Conservation (phyloP, 2,329 filamentous ascomycete species). For the Neurospora crassa region DNA sequence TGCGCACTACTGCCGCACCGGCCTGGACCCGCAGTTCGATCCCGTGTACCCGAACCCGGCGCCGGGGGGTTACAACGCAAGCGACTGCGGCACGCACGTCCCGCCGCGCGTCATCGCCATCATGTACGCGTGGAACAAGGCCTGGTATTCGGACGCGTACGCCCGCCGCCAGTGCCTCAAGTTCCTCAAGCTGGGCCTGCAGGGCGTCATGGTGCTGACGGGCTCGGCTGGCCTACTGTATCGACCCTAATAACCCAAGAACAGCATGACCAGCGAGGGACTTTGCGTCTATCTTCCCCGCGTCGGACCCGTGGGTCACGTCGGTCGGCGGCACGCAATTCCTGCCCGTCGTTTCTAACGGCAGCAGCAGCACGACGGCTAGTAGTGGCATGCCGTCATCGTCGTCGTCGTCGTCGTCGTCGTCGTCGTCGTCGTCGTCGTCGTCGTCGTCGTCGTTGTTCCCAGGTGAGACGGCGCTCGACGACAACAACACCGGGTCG, state of each 20-base stretch:
- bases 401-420: constrained; percentile 27
- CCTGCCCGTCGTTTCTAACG: constrained; percentile 1
- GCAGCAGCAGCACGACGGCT: constrained; percentile 25
- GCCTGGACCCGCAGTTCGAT: constrained; percentile 27
- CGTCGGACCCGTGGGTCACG: constrained; percentile 27
- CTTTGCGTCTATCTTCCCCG: constrained; percentile 32
- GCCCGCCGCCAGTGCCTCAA: constrained; percentile 43
- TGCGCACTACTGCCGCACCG: constrained; percentile 33
- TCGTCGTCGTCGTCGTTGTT: too few species aligned
- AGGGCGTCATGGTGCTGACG: constrained; percentile 40
- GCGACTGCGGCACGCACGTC: constrained; percentile 34
- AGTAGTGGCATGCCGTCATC: constrained; percentile 10
- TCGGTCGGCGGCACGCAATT: constrained; percentile 17
- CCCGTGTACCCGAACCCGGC: constrained; percentile 25
- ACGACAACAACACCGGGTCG: constrained; percentile 15
- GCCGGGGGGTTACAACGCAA: background rate
- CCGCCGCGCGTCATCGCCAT: constrained; percentile 45
- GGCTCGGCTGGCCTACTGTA: constrained; percentile 32
- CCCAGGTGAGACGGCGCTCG: constrained; percentile 37
- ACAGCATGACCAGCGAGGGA: constrained; percentile 30
- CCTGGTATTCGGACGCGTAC: constrained; percentile 37
- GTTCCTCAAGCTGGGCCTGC: constrained; percentile 47
- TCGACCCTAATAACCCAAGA: constrained; percentile 18
- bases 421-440: too few species aligned
- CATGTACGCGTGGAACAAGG: constrained; percentile 44